Conservation (phyloP, 1,139 yeast species). For the Casaregolazyma suthepensis region DNA sequence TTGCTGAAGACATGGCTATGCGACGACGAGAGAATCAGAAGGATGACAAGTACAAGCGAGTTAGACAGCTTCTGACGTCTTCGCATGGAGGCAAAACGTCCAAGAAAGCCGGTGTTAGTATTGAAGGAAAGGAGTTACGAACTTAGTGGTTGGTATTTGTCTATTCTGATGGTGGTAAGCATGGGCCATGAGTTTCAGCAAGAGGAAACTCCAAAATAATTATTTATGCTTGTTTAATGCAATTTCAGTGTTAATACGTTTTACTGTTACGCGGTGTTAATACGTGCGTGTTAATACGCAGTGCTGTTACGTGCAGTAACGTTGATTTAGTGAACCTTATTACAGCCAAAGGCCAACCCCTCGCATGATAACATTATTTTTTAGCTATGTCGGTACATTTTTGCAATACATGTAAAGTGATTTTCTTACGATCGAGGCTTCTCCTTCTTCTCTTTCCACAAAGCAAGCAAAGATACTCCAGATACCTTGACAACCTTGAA, state of each 20-base stretch:
- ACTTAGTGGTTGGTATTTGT: not conserved
- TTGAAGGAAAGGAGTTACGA: slow-evolving; percentile 49
- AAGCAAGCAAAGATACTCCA: slow-evolving; percentile 99
- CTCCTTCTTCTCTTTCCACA: slow-evolving; percentile 99
- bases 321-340: not conserved
- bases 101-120: slow-evolving; percentile 65
- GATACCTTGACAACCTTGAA: slow-evolving; percentile 99
- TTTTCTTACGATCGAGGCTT: slow-evolving; percentile 93
- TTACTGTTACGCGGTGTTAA: slow-evolving; percentile 5
- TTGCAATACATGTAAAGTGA: slow-evolving; percentile 2
- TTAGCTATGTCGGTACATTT: slow-evolving; percentile 2
- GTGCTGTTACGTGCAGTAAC: not conserved
- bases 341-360: not conserved
- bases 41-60: slow-evolving; percentile 69
- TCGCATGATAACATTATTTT: not conserved
- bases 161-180: not conserved
- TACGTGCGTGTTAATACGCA: not conserved
- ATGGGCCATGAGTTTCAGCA: not conserved
- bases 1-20: slow-evolving; percentile 38
- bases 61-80: slow-evolving; percentile 48
- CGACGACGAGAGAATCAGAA: slow-evolving; percentile 24
- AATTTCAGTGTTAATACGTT: not conserved
- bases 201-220: not conserved
- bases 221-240: not conserved
- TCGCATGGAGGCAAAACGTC: slow-evolving; percentile 43